Conservation (phyloP, 1,139 yeast genomes). For the Meyerozyma smithsonii region DNA sequence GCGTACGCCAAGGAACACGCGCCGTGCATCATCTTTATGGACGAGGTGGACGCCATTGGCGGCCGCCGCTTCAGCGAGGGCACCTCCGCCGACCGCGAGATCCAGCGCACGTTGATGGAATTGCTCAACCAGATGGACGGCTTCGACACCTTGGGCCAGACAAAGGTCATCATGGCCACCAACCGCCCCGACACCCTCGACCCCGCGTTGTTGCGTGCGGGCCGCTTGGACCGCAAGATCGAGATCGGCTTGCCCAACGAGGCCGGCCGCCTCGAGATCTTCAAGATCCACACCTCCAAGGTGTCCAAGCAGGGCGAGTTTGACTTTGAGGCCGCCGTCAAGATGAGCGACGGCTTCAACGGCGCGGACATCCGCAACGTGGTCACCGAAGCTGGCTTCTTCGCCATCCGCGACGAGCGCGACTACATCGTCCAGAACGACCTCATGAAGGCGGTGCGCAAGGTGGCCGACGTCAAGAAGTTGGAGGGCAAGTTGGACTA, state of each 20-base stretch:
- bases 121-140: conserved; percentile 98
- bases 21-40: conserved; percentile 98
- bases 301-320: conserved; percentile 93
- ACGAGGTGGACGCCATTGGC: conserved; percentile 98
- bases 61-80: conserved; percentile 98
- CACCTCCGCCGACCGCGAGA: conserved; percentile 97
- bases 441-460: conserved; percentile 95
- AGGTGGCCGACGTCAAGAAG: conserved; percentile 95
- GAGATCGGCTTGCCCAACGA: conserved; percentile 97
- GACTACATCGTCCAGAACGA: conserved; percentile 92
- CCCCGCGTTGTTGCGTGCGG: conserved; percentile 98
- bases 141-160: conserved; percentile 93
- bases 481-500: conserved; percentile 95
- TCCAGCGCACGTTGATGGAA: conserved; percentile 98
- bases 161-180: conserved; percentile 98
- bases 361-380: conserved; percentile 99
- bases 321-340: conserved; percentile 94
- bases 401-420: conserved; percentile 96
- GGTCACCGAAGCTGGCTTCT: conserved; percentile 98
- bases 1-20: conserved; percentile 97
- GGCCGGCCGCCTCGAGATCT: conserved; percentile 90
- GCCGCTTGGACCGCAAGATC: conserved; percentile 94
- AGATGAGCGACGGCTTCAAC: conserved; percentile 98
- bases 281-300: conserved; percentile 86
- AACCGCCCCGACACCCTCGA: conserved; percentile 98